These are phyloP conservation scores for Thalia dealbata DNA, from an alignment of 176 grass and related monocot genomes.

Conservation along the genomic window DNA sequence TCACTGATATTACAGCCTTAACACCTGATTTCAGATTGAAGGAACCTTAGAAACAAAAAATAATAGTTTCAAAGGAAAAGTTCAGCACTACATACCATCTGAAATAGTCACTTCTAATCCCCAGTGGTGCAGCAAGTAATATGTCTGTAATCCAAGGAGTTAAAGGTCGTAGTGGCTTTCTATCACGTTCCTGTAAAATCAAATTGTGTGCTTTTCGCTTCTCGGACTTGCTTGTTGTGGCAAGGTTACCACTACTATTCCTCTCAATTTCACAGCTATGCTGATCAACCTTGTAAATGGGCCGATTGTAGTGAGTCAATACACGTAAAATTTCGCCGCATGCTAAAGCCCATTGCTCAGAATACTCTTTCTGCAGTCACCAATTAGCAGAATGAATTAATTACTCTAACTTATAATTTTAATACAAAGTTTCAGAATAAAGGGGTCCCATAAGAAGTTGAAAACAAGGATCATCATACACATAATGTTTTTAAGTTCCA, in stretches of 20 bases:
- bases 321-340: conserved; percentile 97
- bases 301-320: conserved; percentile 95
- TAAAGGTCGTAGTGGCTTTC: conserved; percentile 76
- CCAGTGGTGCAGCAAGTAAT: conserved; percentile 83
- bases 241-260: conserved; percentile 36
- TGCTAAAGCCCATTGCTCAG: conserved; percentile 95
- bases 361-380: conserved; percentile 76
- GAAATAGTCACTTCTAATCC: conserved; percentile 99
- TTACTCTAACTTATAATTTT: background rate
- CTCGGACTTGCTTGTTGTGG: conserved; percentile 47
- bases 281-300: conserved; percentile 74
- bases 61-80: conserved; percentile 10
- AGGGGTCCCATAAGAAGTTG: background rate
- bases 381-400: conserved; percentile 13
- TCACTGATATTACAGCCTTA: background rate
- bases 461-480: background rate
- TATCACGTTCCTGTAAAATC: conserved; percentile 54
- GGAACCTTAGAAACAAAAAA: background rate
- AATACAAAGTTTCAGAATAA: background rate
- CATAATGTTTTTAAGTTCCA: conserved; percentile 8
- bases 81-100: conserved; percentile 60
- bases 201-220: conserved; percentile 36
- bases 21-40: background rate
- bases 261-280: conserved; percentile 54
- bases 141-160: conserved; percentile 98